Percentiles rank a stretch among this genome's conserved stretches.
These are phyloP conservation scores for Amylocarpus encephaloides DNA, from an alignment of 2,329 filamentous ascomycete genomes.

Conservation along the genomic window DNA sequence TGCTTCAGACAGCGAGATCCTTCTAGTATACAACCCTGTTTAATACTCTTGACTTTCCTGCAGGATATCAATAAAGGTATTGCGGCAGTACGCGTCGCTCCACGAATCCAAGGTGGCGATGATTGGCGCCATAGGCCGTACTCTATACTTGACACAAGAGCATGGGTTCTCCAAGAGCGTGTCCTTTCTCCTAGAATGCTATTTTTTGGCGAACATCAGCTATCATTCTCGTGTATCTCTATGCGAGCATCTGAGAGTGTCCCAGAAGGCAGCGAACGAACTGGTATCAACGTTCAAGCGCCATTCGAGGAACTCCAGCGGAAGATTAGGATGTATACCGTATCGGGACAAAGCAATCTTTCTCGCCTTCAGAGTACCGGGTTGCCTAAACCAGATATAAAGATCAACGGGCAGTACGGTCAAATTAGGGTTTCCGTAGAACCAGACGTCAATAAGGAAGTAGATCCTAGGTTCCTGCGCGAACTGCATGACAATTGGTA, in stretches of 20 bases:
- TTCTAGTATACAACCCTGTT: neutral
- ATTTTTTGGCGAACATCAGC: neutral
- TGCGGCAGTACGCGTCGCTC: neutral
- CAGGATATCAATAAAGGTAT: neutral
- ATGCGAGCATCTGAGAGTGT: neutral
- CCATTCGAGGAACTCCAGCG: neutral
- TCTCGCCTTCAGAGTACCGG: neutral
- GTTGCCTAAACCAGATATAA: neutral
- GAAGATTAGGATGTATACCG: neutral
- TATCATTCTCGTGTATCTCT: neutral
- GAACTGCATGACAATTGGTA: neutral
- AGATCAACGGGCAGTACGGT: neutral
- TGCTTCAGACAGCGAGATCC: neutral
- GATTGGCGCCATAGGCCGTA: neutral
- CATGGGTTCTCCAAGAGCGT: constrained; percentile 7
- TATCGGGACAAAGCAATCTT: neutral
- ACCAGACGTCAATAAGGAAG: neutral
- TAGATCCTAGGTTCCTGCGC: neutral
- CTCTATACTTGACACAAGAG: neutral
- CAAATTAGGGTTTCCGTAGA: neutral
- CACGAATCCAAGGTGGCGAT: neutral
- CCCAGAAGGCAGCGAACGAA: neutral
- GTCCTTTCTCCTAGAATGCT: neutral
- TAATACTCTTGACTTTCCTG: neutral
- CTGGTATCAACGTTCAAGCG: neutral